phyloP scores from a whole-genome alignment of 768 basidiomycete species.

The Omphalotus guepiniiformis region DNA sequence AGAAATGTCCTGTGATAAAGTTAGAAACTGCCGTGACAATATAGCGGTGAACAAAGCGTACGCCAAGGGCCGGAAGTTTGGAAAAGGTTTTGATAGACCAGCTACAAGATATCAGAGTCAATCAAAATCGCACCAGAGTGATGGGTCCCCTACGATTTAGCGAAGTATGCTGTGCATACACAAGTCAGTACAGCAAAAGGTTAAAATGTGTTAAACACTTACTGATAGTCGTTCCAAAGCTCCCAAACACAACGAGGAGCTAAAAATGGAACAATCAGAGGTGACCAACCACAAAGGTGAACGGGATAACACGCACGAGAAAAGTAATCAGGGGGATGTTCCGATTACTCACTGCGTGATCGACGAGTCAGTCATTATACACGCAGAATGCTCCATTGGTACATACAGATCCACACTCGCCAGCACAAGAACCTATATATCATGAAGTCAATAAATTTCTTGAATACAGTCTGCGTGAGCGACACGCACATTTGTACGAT shows the following conservation, averaged over 20 bases:
- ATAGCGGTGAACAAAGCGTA: not conserved
- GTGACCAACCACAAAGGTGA: not conserved
- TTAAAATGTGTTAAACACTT: not conserved
- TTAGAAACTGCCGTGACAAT: not conserved
- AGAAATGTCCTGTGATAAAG: slow-evolving; percentile 5
- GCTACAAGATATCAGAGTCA: not conserved
- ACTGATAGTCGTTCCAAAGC: slow-evolving; percentile 2
- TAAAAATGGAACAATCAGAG: not conserved
- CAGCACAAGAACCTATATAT: slow-evolving; percentile 4
- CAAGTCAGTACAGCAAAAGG: not conserved
- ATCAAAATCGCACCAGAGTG: not conserved
- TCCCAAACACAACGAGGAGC: not conserved
- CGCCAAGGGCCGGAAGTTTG: not conserved
- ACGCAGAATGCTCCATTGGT: not conserved
- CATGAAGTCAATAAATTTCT: not conserved
- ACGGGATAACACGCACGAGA: not conserved
- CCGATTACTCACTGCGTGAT: slow-evolving; percentile 1
- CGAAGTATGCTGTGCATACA: not conserved
- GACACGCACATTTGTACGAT: slow-evolving; percentile 1
- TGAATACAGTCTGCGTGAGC: not conserved
- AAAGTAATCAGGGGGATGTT: not conserved
- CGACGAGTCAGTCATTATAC: not conserved
- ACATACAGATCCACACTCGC: slow-evolving; percentile 5
- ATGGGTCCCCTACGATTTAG: not conserved
- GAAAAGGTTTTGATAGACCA: slow-evolving; percentile 4